Evolutionary conservation across 257 asterid genomes (phyloP), one percentile per base, ranked within the genome.

Genomic region (Parsonsia alboflavescens): DNA sequence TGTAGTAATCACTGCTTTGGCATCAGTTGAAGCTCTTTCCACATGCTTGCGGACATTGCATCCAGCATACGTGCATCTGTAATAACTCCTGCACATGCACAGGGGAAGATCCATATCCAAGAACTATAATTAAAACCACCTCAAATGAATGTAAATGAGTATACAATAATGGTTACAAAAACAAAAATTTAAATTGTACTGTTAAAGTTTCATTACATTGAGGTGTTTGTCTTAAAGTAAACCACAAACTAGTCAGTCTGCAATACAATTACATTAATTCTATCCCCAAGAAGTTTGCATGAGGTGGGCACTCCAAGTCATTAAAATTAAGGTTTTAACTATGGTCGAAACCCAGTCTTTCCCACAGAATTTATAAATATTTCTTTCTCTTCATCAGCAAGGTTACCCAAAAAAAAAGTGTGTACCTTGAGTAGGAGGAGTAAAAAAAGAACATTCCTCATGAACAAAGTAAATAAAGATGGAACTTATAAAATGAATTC

Each of bases 1-100:
- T 5, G 98, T 90, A 5, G 98, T 93, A 36, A 91, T 83, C 9
- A 93, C 98, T 7, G 91, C 84, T 82, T 93, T 91, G 50, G 97
- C 86, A 72, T 93, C 98, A 0, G 90, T 57, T 24, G 98, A 85
- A 57, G 98, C 89, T 81, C 98, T 90, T 83, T 93, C 98, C 0
- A 93, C 96, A 50, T 93, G 98, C 82, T 93, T 93, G 41, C 98
- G 96, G 7, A 93, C 98, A 39, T 84, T 92, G 87, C 98, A 93
- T 73, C 97, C 98, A 1, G 89, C 81, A 73, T 71, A 85, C 36
- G 98, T 91, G 72, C 98, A 93, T 68, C 91, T 87, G 82, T 93
- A 93, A 74, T 93, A 93, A 84, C 98, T 91, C 92, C 98, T 93
- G 87, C 66, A 76, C 65, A 76, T 63, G 67, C 49, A 58, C 59